Evolutionary conservation across 495 filamentous ascomycete genomes (phyloP).

Genomic region (Penicillium psychrofluorescens): DNA sequence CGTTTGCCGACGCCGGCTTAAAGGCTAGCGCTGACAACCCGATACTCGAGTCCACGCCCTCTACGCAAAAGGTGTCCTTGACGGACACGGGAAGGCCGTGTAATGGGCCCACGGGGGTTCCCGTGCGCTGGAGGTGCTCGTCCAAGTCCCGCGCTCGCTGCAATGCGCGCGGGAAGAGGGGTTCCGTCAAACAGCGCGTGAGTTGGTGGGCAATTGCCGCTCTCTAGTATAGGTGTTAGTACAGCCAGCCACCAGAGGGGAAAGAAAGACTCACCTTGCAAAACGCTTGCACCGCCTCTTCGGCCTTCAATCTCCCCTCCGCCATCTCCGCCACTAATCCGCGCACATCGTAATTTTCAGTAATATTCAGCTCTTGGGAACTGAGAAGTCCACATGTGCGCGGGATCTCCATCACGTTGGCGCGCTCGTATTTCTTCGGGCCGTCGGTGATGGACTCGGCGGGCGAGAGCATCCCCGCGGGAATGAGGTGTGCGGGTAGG

Average conservation of each 20-base stretch:
- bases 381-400: conserved; percentile 44
- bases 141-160: conserved; percentile 53
- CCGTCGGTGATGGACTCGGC: conserved; percentile 33
- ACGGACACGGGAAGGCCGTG: conserved; percentile 62
- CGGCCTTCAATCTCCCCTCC: conserved; percentile 36
- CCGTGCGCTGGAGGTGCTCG: conserved; percentile 38
- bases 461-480: conserved; percentile 31
- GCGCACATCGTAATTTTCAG: conserved; percentile 48
- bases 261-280: conserved; percentile 40
- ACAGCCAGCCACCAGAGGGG: no score
- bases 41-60: conserved; percentile 49
- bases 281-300: conserved; percentile 52
- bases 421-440: conserved; percentile 20
- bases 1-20: conserved; percentile 39
- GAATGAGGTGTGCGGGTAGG: conserved; percentile 24
- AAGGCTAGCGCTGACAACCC: conserved; percentile 50
- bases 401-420: conserved; percentile 40
- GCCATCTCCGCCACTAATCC: conserved; percentile 41
- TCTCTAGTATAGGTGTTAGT: conserved; percentile 20
- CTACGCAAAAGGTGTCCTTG: conserved; percentile 61
- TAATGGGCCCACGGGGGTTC: conserved; percentile 49
- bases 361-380: conserved; percentile 48
- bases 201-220: conserved; percentile 56
- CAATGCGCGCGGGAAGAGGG: conserved; percentile 56
- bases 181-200: conserved; percentile 59